Evolutionary conservation across 495 filamentous ascomycete species (phyloP).

Genomic region (Penicillium samsonianum): DNA sequence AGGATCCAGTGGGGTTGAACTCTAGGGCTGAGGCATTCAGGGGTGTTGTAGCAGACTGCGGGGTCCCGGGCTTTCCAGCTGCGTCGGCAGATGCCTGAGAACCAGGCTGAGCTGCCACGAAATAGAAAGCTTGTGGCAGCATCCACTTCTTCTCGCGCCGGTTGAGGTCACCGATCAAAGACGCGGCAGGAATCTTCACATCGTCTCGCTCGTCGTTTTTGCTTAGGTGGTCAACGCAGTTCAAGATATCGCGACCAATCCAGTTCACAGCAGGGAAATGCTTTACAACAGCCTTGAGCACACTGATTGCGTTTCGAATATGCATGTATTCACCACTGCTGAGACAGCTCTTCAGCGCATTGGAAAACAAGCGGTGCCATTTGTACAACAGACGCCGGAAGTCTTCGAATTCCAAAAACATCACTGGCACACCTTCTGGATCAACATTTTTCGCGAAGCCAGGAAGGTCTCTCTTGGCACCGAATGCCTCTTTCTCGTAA

Average conservation of each 20-base stretch:
- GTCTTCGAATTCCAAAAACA: slow-evolving; percentile 77
- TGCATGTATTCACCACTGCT: slow-evolving; percentile 91
- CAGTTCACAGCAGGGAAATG: slow-evolving; percentile 87
- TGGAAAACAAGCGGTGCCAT: slow-evolving; percentile 81
- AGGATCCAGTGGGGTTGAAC: slow-evolving; percentile 42
- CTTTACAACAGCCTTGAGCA: slow-evolving; percentile 78
- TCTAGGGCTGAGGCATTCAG: slow-evolving; percentile 52
- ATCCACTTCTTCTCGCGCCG: slow-evolving; percentile 79
- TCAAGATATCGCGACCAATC: slow-evolving; percentile 72
- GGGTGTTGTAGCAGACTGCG: slow-evolving; percentile 37
- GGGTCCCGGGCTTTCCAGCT: slow-evolving; percentile 40
- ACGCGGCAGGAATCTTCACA: slow-evolving; percentile 85
- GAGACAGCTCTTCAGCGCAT: slow-evolving; percentile 76
- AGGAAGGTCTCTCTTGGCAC: slow-evolving; percentile 59
- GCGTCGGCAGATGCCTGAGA: slow-evolving; percentile 24
- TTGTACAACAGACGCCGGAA: slow-evolving; percentile 82
- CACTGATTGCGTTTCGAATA: slow-evolving; percentile 89
- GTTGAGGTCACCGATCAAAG: slow-evolving; percentile 78
- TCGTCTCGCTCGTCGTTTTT: slow-evolving; percentile 79
- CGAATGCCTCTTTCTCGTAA: slow-evolving; percentile 80
- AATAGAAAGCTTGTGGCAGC: slow-evolving; percentile 74
- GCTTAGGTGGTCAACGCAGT: slow-evolving; percentile 63
- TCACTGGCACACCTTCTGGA: slow-evolving; percentile 60
- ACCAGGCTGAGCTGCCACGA: slow-evolving; percentile 33
- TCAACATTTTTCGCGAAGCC: slow-evolving; percentile 69